Conservation (phyloP, 106 monocot genomes). For the Ottelia alismoides region DNA sequence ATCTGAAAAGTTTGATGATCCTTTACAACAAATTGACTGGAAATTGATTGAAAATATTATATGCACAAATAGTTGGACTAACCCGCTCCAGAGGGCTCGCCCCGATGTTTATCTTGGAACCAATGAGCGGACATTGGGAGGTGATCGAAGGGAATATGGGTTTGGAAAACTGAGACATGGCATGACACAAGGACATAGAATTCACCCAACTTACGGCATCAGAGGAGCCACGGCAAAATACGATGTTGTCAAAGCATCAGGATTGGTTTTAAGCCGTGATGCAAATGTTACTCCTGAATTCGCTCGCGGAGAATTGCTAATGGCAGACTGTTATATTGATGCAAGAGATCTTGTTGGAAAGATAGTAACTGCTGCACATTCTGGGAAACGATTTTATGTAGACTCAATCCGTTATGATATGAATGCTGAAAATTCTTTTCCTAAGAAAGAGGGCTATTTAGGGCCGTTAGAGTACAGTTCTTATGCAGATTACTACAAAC, state of each 20-base stretch:
- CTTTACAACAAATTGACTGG: constrained; percentile 77
- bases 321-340: constrained; percentile 79
- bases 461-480: constrained; percentile 92
- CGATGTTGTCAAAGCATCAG: constrained; percentile 91
- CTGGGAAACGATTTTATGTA: constrained; percentile 94
- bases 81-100: constrained; percentile 90
- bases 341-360: constrained; percentile 65
- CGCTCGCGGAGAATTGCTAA: constrained; percentile 39
- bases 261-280: constrained; percentile 55
- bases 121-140: constrained; percentile 87
- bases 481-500: constrained; percentile 93
- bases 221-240: constrained; percentile 89
- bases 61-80: constrained; percentile 69
- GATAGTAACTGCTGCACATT: constrained; percentile 93
- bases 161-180: constrained; percentile 87
- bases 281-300: constrained; percentile 6
- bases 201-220: constrained; percentile 94
- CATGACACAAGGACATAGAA: constrained; percentile 56
- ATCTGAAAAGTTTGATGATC: constrained; percentile 31
- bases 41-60: constrained; percentile 41
- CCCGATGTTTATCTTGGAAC: constrained; percentile 97
- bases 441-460: constrained; percentile 92
- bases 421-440: constrained; percentile 96
- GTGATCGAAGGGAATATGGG: constrained; percentile 95
- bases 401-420: constrained; percentile 81